A percentile compares a stretch with the other conserved stretches of the same genome.
phyloP scores from a whole-genome alignment of 495 filamentous ascomycete genomes.

The Cladorrhinum samala region DNA sequence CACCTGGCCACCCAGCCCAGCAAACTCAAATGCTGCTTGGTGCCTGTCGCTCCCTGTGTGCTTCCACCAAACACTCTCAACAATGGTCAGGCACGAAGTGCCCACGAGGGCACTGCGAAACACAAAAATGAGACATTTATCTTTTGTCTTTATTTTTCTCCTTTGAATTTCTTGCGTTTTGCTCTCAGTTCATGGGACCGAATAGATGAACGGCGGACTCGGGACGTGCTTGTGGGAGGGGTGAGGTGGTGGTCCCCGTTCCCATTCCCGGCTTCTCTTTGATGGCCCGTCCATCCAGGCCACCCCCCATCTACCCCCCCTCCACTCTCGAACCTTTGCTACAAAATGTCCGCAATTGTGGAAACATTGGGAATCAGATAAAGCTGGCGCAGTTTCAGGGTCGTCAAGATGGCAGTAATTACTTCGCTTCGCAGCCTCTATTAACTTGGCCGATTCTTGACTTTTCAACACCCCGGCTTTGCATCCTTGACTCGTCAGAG shows the following conservation, averaged over 20 bases:
- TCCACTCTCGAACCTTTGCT: no score
- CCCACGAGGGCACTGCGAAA: not conserved
- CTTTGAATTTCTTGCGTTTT: not conserved
- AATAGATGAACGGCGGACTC: no score
- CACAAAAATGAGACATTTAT: not conserved
- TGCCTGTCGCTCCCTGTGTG: not conserved
- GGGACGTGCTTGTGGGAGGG: not conserved
- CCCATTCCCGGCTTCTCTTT: not conserved
- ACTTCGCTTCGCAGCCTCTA: no score
- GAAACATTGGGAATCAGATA: no score
- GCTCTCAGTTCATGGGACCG: no score
- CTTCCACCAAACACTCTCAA: not conserved
- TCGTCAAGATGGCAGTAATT: no score
- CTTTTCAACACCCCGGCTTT: not conserved
- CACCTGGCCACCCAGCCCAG: constrained; percentile 16
- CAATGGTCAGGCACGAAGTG: not conserved
- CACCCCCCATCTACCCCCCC: no score
- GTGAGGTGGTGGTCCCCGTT: not conserved
- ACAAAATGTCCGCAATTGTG: no score
- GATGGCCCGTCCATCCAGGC: not conserved
- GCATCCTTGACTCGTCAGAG: constrained; percentile 2
- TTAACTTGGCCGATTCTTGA: no score
- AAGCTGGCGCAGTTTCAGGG: no score
- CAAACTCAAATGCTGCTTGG: constrained; percentile 15
- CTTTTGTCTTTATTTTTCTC: not conserved